Evolutionary conservation across 306 rosid genomes (phyloP).

Genomic region (Trifolium pratense): DNA sequence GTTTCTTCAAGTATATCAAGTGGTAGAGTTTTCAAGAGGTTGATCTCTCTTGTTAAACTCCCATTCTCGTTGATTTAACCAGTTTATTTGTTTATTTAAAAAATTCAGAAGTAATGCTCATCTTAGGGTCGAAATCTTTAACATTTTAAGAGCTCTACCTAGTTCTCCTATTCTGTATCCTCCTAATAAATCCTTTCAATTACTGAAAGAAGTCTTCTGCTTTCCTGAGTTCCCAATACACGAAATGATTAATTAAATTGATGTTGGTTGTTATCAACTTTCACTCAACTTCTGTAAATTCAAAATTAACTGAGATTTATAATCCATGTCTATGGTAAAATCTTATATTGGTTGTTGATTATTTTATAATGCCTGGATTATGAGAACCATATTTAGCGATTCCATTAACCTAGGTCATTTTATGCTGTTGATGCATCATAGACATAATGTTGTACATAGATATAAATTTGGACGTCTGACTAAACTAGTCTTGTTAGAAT

Average conservation of each 20-base stretch:
- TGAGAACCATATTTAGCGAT: neutral
- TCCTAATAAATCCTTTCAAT: neutral
- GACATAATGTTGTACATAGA: neutral
- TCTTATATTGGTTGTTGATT: slow-evolving; percentile 1
- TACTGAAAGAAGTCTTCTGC: neutral
- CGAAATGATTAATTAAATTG: slow-evolving; percentile 1
- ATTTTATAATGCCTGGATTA: neutral
- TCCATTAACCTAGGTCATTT: slow-evolving; percentile 1
- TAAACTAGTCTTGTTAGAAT: neutral
- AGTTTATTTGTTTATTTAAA: slow-evolving; percentile 9
- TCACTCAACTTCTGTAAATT: neutral
- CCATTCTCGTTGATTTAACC: neutral
- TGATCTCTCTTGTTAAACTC: neutral
- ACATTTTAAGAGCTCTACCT: slow-evolving; percentile 11
- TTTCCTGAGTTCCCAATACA: neutral
- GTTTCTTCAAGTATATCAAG: no score
- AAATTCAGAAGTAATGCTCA: neutral
- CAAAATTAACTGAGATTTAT: neutral
- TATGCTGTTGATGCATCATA: slow-evolving; percentile 20
- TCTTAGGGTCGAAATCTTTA: slow-evolving; percentile 13
- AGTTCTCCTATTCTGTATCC: slow-evolving; percentile 1
- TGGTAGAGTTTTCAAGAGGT: neutral
- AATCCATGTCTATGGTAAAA: neutral
- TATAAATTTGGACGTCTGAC: neutral
- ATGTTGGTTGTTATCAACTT: slow-evolving; percentile 19